Percentiles rank a stretch among this genome's conserved stretches.
phyloP scores from a whole-genome alignment of 2,329 filamentous ascomycete genomes.

The Pestalotiopsis sp. region DNA sequence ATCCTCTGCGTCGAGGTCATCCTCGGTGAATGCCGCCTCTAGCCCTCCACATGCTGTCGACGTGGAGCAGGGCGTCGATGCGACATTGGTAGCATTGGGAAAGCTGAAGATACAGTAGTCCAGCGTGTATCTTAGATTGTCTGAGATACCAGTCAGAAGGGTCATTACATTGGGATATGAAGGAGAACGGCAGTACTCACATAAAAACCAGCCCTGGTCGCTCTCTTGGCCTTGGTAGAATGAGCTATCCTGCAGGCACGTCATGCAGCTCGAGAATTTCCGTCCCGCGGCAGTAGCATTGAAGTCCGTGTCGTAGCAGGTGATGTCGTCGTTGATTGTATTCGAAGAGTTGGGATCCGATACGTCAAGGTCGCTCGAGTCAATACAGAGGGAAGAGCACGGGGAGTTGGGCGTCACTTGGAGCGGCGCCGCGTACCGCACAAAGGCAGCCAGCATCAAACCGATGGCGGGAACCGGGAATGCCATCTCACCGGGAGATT shows the following conservation, averaged over 20 bases:
- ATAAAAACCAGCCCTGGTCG: constrained; percentile 57
- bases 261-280: constrained; percentile 51
- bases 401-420: constrained; percentile 56
- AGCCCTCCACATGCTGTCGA: constrained; percentile 50
- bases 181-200: constrained; percentile 37
- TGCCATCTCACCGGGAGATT: constrained; percentile 25
- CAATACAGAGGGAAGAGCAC: constrained; percentile 50
- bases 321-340: constrained; percentile 45
- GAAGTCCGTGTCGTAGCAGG: constrained; percentile 47
- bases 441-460: constrained; percentile 20
- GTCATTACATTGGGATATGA: background rate
- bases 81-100: constrained; percentile 45
- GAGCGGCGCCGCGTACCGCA: constrained; percentile 29
- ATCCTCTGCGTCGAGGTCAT: constrained; percentile 33
- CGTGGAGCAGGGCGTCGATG: constrained; percentile 50
- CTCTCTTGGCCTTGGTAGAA: constrained; percentile 47
- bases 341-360: constrained; percentile 47
- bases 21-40: constrained; percentile 38
- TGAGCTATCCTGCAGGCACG: constrained; percentile 52
- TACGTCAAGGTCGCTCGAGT: constrained; percentile 38
- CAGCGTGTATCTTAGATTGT: constrained; percentile 54
- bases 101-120: constrained; percentile 54
- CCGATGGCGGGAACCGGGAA: constrained; percentile 23
- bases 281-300: constrained; percentile 36
- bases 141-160: constrained; percentile 29